Conservation (phyloP, 2,329 filamentous ascomycete genomes). For the Arachnomyces sp. region DNA sequence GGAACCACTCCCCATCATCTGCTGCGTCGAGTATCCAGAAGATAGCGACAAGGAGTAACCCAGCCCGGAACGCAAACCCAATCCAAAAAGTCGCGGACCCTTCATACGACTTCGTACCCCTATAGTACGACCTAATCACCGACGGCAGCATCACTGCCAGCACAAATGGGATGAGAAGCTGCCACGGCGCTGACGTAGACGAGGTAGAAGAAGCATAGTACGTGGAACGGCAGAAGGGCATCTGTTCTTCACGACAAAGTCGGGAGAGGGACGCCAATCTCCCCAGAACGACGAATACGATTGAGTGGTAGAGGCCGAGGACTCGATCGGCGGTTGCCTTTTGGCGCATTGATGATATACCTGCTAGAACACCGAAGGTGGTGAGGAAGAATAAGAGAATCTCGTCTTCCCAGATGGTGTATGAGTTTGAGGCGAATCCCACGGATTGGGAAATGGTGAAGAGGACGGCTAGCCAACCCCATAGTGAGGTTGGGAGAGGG, state of each 20-base stretch:
- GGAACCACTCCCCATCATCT: slow-evolving; percentile 67
- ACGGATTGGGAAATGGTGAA: slow-evolving; percentile 82
- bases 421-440: slow-evolving; percentile 95
- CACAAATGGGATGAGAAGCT: slow-evolving; percentile 70
- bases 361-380: slow-evolving; percentile 72
- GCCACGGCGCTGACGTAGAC: slow-evolving; percentile 87
- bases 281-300: slow-evolving; percentile 70
- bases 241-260: slow-evolving; percentile 94
- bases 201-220: slow-evolving; percentile 90
- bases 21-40: slow-evolving; percentile 90
- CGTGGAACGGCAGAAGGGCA: slow-evolving; percentile 90
- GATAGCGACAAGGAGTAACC: slow-evolving; percentile 63
- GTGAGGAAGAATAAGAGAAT: slow-evolving; percentile 86
- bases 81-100: slow-evolving; percentile 80
- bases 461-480: slow-evolving; percentile 77
- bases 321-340: slow-evolving; percentile 58
- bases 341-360: slow-evolving; percentile 67
- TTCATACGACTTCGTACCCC: slow-evolving; percentile 76
- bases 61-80: slow-evolving; percentile 65
- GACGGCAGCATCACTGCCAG: slow-evolving; percentile 63
- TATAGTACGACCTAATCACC: slow-evolving; percentile 75
- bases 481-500: slow-evolving; percentile 64
- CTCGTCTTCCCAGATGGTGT: slow-evolving; percentile 97
- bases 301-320: slow-evolving; percentile 73
- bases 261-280: slow-evolving; percentile 79